Base-by-base conservation (phyloP, 441 rosid genomes). In the Manihot esculenta region DNA sequence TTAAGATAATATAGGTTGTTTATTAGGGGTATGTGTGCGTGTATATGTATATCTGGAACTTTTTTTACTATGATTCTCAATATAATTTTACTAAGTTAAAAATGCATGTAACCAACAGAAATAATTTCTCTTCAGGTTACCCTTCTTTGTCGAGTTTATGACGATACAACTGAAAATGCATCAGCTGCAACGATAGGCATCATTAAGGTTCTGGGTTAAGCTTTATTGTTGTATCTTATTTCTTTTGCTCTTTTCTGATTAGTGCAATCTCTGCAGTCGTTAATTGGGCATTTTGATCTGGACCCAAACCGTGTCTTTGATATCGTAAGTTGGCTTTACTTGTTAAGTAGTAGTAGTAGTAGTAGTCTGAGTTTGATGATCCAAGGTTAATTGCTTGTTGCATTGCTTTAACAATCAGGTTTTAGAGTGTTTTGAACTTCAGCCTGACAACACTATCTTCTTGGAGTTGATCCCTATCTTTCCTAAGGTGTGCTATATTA, bases 271-370 rank as follows among this genome's bases (percentile, higher is more conserved):
- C 51, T 87, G 88, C 96, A 96, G 99, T 96, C 99, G 58, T 78
- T 96, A 74, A 96, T 96, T 77, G 99, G 99, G 66, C 99, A 96
- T 77, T 96, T 96, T 80, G 99, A 96, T 86, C 82, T 96, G 80
- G 99, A 96, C 78, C 99, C 99, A 1, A 96, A 96, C 76, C 99
- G 99, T 77, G 99, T 96, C 85, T 96, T 96, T 67, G 99, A 96
- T 83, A 88, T 96, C 73, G 99, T 96, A 88, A 94, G 99, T 80
- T 76, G 33, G 65, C 47, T 64, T 23, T 72, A 61, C 23, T 77
- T 6, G 17, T 53, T 20, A 11, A 1, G n/a, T n/a, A n/a, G n/a
- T n/a, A n/a, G n/a, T n/a, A n/a, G n/a, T n/a, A n/a, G n/a, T n/a
- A n/a, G n/a, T n/a, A n/a, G n/a, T n/a, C n/a, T 23, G 61, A 56